A percentile compares a stretch with the other conserved stretches of the same genome.
phyloP scores from a whole-genome alignment of 495 filamentous ascomycete genomes.

The Recurvomyces mirabilis region DNA sequence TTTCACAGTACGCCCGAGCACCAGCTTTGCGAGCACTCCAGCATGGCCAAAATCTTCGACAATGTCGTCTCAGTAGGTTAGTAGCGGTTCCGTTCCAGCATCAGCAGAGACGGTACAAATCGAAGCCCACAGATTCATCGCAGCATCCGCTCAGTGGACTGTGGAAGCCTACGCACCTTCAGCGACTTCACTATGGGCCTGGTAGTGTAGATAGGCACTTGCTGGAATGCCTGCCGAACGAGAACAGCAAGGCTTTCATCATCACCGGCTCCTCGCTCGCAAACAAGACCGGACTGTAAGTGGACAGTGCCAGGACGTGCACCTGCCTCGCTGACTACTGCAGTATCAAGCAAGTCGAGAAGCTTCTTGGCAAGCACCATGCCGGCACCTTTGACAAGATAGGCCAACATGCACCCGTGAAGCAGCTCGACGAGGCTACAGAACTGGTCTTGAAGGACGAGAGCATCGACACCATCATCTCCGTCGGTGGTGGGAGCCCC shows the following conservation, averaged over 20 bases:
- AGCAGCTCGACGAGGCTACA: slow-evolving; percentile 36
- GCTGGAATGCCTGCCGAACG: slow-evolving; percentile 27
- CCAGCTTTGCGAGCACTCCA: too few species aligned
- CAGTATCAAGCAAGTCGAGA: slow-evolving; percentile 37
- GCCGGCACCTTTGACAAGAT: slow-evolving; percentile 39
- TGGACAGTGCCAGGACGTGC: too few species aligned
- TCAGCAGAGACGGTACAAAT: slow-evolving; percentile 18
- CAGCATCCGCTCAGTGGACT: slow-evolving; percentile 32
- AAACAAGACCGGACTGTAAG: slow-evolving; percentile 36
- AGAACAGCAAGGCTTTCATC: slow-evolving; percentile 39
- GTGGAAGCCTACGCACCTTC: slow-evolving; percentile 35
- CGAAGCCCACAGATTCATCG: slow-evolving; percentile 30
- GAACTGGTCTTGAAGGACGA: slow-evolving; percentile 31
- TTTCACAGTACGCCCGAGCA: too few species aligned
- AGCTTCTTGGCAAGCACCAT: slow-evolving; percentile 33
- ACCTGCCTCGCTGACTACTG: too few species aligned
- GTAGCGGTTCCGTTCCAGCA: slow-evolving; percentile 5
- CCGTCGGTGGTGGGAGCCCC: slow-evolving; percentile 38
- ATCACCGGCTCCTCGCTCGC: slow-evolving; percentile 39
- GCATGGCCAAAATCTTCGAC: slow-evolving; percentile 17
- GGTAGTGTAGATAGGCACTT: slow-evolving; percentile 36
- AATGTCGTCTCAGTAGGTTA: slow-evolving; percentile 15
- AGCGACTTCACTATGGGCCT: slow-evolving; percentile 36
- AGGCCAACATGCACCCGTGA: slow-evolving; percentile 37
- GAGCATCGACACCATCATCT: slow-evolving; percentile 38